Percentiles rank a stretch among this genome's conserved stretches.
Evolutionary conservation across 1,284 basidiomycete genomes (phyloP).

Genomic region (Fomitopsis betulina): DNA sequence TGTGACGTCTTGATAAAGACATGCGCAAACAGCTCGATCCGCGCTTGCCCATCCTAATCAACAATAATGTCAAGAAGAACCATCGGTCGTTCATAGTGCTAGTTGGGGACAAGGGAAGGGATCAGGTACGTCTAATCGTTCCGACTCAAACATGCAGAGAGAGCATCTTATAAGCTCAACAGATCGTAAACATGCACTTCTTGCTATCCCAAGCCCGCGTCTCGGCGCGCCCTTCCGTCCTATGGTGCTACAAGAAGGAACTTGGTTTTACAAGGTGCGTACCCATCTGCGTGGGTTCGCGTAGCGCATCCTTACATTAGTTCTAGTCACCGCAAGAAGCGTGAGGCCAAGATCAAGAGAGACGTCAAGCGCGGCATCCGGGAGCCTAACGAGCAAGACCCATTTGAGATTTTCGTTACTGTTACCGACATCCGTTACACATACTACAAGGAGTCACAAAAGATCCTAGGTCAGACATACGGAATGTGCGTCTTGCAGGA

Average conservation of each 20-base stretch:
- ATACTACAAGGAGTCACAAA: constrained; percentile 94
- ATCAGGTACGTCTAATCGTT: constrained; percentile 60
- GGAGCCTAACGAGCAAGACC: constrained; percentile 93
- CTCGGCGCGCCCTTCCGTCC: constrained; percentile 83
- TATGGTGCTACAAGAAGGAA: constrained; percentile 99
- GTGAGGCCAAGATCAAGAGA: constrained; percentile 92
- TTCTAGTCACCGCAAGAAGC: constrained; percentile 89
- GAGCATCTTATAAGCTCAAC: constrained; percentile 1
- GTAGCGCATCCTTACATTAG: not conserved
- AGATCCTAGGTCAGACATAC: constrained; percentile 96
- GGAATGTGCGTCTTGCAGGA: constrained; percentile 98
- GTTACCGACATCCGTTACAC: constrained; percentile 99
- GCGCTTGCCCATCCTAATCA: constrained; percentile 89
- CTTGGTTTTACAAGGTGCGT: constrained; percentile 85
- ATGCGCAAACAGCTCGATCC: constrained; percentile 89
- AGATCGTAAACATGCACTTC: constrained; percentile 97
- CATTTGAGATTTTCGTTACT: constrained; percentile 97
- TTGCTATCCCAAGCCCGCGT: constrained; percentile 88
- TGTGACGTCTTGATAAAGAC: not conserved
- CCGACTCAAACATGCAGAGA: not conserved
- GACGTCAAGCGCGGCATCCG: constrained; percentile 92
- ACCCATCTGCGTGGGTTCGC: not conserved
- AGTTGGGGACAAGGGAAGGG: constrained; percentile 92
- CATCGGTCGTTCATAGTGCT: constrained; percentile 96
- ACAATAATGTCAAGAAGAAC: constrained; percentile 90